Conservation (phyloP, 345 rosid genomes). For the Arabis hirsuta region DNA sequence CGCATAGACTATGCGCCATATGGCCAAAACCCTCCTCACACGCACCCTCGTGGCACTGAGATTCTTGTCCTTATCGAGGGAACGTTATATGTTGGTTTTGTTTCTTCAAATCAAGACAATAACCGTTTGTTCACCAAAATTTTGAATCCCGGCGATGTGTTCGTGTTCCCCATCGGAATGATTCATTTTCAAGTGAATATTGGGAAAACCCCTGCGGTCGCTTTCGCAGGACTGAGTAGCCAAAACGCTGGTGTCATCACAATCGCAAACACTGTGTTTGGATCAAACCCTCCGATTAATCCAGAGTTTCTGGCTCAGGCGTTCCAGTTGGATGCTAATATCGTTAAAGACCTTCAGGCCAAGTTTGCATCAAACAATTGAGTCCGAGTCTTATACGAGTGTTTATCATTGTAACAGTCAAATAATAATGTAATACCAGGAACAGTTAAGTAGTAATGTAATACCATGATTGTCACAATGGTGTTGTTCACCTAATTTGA, state of each 20-base stretch:
- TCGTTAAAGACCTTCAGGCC: slow-evolving; percentile 40
- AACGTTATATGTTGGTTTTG: slow-evolving; percentile 47
- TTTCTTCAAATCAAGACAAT: slow-evolving; percentile 45
- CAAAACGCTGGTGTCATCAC: slow-evolving; percentile 44
- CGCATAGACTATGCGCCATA: slow-evolving; percentile 43
- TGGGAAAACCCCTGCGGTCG: slow-evolving; percentile 33
- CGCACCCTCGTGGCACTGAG: slow-evolving; percentile 51
- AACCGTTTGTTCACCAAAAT: slow-evolving; percentile 46
- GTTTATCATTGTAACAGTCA: not conserved
- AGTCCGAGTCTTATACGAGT: not conserved
- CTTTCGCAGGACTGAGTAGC: slow-evolving; percentile 39
- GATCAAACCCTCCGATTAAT: slow-evolving; percentile 39
- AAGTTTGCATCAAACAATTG: slow-evolving; percentile 34
- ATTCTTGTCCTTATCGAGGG: slow-evolving; percentile 48
- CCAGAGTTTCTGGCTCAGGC: slow-evolving; percentile 46
- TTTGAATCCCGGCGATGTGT: slow-evolving; percentile 31
- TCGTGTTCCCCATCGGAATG: slow-evolving; percentile 49
- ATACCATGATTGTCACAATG: not conserved
- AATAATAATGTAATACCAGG: not conserved
- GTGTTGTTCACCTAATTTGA: slow-evolving; percentile 17
- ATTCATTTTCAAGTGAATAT: slow-evolving; percentile 39
- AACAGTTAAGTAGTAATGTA: not conserved
- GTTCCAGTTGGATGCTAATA: slow-evolving; percentile 41
- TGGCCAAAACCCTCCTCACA: slow-evolving; percentile 55
- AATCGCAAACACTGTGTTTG: slow-evolving; percentile 41